Percentiles rank a stretch among this genome's conserved stretches.
These are phyloP conservation scores for Trichoderma koningii DNA, from an alignment of 2,329 filamentous ascomycete species.

Conservation along the genomic window DNA sequence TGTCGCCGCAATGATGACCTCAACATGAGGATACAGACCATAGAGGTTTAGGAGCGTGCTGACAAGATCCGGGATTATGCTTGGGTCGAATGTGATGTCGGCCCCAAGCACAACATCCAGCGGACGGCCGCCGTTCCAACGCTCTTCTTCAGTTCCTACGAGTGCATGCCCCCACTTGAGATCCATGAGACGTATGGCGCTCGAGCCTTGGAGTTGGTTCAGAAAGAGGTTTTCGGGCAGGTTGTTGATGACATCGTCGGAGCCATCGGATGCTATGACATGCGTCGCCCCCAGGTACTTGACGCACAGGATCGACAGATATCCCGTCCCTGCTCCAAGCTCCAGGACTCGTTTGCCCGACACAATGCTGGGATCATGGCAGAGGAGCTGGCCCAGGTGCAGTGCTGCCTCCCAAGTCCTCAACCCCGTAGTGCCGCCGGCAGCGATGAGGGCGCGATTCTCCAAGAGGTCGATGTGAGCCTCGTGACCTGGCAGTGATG, in stretches of 20 bases:
- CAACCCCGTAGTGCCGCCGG: constrained; percentile 71
- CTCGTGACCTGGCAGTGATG: constrained; percentile 34
- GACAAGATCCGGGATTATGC: constrained; percentile 63
- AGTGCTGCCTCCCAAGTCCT: constrained; percentile 82
- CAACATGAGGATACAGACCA: constrained; percentile 54
- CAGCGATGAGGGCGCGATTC: constrained; percentile 67
- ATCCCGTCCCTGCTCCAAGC: constrained; percentile 75
- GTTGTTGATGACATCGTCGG: constrained; percentile 68
- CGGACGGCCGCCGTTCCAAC: constrained; percentile 50
- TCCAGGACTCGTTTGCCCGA: constrained; percentile 64
- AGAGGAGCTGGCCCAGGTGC: constrained; percentile 70
- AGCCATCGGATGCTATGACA: constrained; percentile 73
- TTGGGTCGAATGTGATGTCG: constrained; percentile 75
- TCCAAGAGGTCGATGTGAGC: constrained; percentile 65
- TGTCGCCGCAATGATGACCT: constrained; percentile 69
- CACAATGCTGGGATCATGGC: constrained; percentile 49
- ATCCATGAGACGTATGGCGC: constrained; percentile 52
- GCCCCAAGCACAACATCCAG: constrained; percentile 72
- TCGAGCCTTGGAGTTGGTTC: constrained; percentile 61
- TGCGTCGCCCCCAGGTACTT: constrained; percentile 62
- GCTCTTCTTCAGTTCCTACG: constrained; percentile 57
- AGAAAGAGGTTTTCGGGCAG: constrained; percentile 68
- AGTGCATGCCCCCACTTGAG: constrained; percentile 66
- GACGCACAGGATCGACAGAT: constrained; percentile 72
- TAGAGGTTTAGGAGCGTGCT: constrained; percentile 66